Conservation (phyloP, 306 rosid genomes). For the Corylus avellana region DNA sequence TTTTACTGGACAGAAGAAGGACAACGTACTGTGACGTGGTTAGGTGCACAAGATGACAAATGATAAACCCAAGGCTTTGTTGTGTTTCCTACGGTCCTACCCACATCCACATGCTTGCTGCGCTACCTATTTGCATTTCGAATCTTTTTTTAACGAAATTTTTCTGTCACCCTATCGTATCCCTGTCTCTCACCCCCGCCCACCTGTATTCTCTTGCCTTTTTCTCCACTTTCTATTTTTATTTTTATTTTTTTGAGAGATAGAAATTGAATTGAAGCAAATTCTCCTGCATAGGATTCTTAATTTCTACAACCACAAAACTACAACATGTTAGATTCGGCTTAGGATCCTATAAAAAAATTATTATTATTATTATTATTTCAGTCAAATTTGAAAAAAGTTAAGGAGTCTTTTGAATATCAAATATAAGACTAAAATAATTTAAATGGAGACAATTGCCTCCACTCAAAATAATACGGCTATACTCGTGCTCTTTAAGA, state of each 20-base stretch:
- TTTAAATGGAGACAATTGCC: no score
- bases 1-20: neutral
- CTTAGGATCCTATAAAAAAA: no score
- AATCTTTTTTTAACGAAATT: neutral
- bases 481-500: no score
- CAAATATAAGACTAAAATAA: no score
- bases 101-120: neutral
- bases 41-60: conserved; percentile 4
- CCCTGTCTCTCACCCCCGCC: neutral
- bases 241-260: neutral
- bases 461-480: no score
- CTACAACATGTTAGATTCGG: no score
- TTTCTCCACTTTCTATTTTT: neutral
- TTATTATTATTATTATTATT: no score
- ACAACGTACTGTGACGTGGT: neutral
- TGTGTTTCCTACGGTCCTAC: neutral
- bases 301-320: no score
- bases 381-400: no score
- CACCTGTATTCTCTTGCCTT: neutral
- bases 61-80: neutral
- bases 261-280: no score
- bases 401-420: neutral
- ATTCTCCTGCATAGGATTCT: no score
- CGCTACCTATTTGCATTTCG: neutral
- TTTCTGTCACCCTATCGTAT: neutral